Percentiles rank a stretch among this genome's conserved stretches.
Conservation (phyloP, 2,329 filamentous ascomycete genomes). For the Parafenestella ontariensis region DNA sequence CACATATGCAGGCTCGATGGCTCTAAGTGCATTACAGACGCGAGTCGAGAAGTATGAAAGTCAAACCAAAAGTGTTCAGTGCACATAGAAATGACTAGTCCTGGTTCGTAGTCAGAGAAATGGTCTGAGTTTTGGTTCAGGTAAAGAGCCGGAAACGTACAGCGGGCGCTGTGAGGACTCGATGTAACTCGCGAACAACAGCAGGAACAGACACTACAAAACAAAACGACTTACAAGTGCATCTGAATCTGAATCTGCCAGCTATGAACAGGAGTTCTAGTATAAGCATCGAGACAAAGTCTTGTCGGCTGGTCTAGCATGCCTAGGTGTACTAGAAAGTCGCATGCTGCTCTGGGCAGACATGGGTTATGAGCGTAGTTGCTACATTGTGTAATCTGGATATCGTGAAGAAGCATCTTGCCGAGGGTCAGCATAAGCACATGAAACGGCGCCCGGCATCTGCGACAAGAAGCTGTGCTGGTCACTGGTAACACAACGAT, state of each 20-base stretch:
- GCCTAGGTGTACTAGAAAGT: not conserved
- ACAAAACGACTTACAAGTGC: not conserved
- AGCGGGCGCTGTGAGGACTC: slow-evolving; percentile 1
- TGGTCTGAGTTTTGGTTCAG: not conserved
- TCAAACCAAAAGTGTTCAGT: not conserved
- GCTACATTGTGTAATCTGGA: not conserved
- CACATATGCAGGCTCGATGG: not conserved
- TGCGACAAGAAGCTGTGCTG: slow-evolving; percentile 6
- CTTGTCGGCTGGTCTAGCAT: not conserved
- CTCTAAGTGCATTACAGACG: not conserved
- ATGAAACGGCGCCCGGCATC: not conserved
- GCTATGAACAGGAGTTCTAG: not conserved
- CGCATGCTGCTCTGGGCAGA: not conserved
- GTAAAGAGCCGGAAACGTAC: not conserved
- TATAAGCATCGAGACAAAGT: not conserved
- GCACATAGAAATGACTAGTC: not conserved
- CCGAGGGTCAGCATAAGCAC: not conserved
- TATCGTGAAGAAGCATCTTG: not conserved
- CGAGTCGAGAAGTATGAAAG: not conserved
- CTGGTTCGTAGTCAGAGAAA: not conserved
- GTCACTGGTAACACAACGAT: slow-evolving; percentile 15
- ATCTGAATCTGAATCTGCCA: not conserved
- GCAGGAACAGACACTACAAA: not conserved
- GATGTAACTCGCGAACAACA: slow-evolving; percentile 3
- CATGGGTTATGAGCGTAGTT: not conserved